A percentile compares a stretch with the other conserved stretches of the same genome.
Conservation (phyloP, 495 filamentous ascomycete species). For the Jackrogersella multiformis region DNA sequence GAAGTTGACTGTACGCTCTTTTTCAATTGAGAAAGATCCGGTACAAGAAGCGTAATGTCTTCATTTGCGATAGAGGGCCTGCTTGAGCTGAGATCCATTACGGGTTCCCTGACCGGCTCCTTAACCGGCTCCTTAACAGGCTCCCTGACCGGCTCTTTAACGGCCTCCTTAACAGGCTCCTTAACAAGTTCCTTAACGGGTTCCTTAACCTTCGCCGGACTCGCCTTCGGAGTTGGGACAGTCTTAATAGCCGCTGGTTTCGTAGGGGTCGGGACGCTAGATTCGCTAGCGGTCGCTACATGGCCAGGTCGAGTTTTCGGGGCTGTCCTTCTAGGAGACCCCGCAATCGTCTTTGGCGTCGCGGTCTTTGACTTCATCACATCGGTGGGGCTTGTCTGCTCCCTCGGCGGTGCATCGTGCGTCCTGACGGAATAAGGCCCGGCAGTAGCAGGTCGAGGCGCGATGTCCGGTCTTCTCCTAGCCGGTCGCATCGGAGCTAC, state of each 20-base stretch:
- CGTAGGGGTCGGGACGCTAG: constrained; percentile 50
- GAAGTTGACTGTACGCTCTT: constrained; percentile 22
- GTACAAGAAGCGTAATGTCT: constrained; percentile 62
- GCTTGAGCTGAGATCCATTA: constrained; percentile 34
- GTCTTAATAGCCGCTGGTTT: constrained; percentile 42
- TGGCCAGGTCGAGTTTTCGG: constrained; percentile 55
- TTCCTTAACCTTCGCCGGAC: constrained; percentile 39
- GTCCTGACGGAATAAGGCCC: constrained; percentile 66
- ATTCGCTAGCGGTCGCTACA: constrained; percentile 56
- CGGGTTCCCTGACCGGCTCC: too few relatives aligned
- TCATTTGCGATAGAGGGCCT: constrained; percentile 56
- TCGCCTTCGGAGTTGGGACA: constrained; percentile 44
- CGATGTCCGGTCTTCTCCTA: constrained; percentile 59
- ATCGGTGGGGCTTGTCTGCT: constrained; percentile 54
- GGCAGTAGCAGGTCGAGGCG: constrained; percentile 63
- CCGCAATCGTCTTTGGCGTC: constrained; percentile 52
- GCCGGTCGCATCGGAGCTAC: constrained; percentile 65
- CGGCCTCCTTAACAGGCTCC: too few relatives aligned
- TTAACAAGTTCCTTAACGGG: too few relatives aligned
- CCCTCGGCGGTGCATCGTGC: constrained; percentile 53
- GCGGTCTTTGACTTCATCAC: constrained; percentile 47
- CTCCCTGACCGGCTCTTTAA: constrained; percentile 29
- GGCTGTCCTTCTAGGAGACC: constrained; percentile 56
- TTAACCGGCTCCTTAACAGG: too few relatives aligned
- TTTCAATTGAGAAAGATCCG: constrained; percentile 38